Base-by-base conservation (phyloP, 768 basidiomycete genomes). In the Podaxis mareebaensis region DNA sequence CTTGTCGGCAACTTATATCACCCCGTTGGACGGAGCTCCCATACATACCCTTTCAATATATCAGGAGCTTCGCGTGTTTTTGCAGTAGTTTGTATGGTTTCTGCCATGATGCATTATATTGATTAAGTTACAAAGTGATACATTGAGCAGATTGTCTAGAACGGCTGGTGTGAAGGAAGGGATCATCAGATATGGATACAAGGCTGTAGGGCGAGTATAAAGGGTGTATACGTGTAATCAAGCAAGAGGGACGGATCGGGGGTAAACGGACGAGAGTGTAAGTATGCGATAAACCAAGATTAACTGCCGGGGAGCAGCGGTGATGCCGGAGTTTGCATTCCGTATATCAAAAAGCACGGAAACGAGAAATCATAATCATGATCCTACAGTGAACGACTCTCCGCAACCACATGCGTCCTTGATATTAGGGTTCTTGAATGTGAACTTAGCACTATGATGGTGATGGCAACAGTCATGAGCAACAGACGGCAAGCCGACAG, bases 341-440 rank as follows among this genome's bases (percentile, higher is more conserved):
- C 12, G 57, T 11, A 24, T 20, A 33, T 36, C 39, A 36, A 30
- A 4, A 39, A 10, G 33, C 51, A 58, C 22, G 58, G 49, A 51
- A 51, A 63, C 42, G 52, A 20, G n/a, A 46, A 46, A 46, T 46
- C 15, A 46, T 46, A 22, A 68, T 77, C 67, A 81, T 74, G 77
- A 77, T 55, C 70, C 74, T 63, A 93, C 85, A 53, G 85, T 90
- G 77, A 95, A 95, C 0, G 93, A 95, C 78, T 96, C 95, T 65
- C 95, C 95, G 70, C 95, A 96, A 57, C 95, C 95, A 74, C 95
- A 97, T 6, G 93, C 92, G 71, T 96, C 95, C 77, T 89, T 92
- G 75, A 96, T 89, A 75, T 97, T 97, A 6, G 95, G 95, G 72
- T 96, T 96, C 78, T 89, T 86, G 76, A 92, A 92, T 30, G 86